Conservation (phyloP, 2,329 filamentous ascomycete species). For the Penicillium sp. region DNA sequence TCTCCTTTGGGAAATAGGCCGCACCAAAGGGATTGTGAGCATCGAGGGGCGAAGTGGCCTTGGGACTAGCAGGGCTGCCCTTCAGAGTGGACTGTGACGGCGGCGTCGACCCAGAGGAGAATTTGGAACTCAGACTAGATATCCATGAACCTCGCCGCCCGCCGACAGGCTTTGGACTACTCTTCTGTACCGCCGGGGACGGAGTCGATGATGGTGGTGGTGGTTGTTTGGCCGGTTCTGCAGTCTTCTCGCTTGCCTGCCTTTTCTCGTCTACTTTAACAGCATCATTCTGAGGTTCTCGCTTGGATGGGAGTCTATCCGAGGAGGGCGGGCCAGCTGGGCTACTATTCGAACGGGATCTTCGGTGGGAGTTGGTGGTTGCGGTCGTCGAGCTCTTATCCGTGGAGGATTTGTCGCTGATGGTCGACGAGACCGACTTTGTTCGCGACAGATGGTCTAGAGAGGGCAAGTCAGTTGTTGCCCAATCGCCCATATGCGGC, state of each 20-base stretch:
- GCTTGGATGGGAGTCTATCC: slow-evolving; percentile 18
- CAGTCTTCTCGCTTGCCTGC: slow-evolving; percentile 23
- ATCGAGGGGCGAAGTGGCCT: slow-evolving; percentile 43
- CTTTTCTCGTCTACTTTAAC: slow-evolving; percentile 24
- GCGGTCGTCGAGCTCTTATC: slow-evolving; percentile 28
- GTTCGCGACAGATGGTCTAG: slow-evolving; percentile 42
- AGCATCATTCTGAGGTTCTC: slow-evolving; percentile 22
- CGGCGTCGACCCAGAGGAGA: slow-evolving; percentile 64
- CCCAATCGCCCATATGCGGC: background rate
- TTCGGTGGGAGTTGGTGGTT: slow-evolving; percentile 29
- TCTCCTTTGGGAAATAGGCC: slow-evolving; percentile 48
- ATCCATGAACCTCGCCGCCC: slow-evolving; percentile 84
- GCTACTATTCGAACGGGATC: slow-evolving; percentile 29
- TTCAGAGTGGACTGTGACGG: slow-evolving; percentile 43
- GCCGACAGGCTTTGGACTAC: slow-evolving; percentile 35
- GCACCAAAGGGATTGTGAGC: slow-evolving; percentile 51
- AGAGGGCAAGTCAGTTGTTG: slow-evolving; percentile 15
- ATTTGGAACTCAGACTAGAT: slow-evolving; percentile 88
- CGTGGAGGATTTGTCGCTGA: slow-evolving; percentile 33
- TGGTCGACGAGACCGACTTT: slow-evolving; percentile 40
- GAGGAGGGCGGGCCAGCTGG: slow-evolving; percentile 25
- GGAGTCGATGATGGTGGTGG: slow-evolving; percentile 14
- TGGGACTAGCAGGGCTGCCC: slow-evolving; percentile 34
- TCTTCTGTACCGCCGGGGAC: slow-evolving; percentile 32
- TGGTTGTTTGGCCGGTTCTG: slow-evolving; percentile 26